Evolutionary conservation across 176 grass and related monocot genomes (phyloP).

Genomic region (Musa acuminata): DNA sequence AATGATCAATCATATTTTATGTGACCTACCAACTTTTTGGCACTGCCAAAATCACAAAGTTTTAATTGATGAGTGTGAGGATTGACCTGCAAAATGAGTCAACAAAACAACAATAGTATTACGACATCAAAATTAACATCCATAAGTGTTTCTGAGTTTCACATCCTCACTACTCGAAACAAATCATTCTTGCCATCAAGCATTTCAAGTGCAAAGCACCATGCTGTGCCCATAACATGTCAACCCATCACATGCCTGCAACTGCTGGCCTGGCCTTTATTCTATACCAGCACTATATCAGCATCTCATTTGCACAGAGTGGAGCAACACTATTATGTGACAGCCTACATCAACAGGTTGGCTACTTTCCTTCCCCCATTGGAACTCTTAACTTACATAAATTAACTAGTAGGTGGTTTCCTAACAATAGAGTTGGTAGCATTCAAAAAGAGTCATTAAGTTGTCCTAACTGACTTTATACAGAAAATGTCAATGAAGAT

Average conservation of each 20-base stretch:
- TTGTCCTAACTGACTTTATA: no score
- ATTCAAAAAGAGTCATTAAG: no score
- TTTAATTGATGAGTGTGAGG: slow-evolving; percentile 23
- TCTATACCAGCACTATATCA: background rate
- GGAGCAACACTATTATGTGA: background rate
- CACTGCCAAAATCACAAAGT: slow-evolving; percentile 24
- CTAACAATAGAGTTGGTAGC: no score
- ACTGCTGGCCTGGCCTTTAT: background rate
- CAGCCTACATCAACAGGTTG: background rate
- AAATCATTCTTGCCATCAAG: no score
- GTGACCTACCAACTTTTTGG: slow-evolving; percentile 15
- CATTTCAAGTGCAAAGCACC: no score
- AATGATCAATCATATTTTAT: background rate
- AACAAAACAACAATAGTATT: background rate
- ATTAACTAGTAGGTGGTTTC: no score
- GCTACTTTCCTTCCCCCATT: background rate
- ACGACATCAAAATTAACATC: background rate
- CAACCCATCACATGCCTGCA: background rate
- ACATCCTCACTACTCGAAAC: no score
- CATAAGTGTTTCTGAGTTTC: no score
- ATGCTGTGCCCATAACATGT: no score
- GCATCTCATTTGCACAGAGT: background rate
- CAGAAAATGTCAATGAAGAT: no score
- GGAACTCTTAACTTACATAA: background rate
- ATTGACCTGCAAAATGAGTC: slow-evolving; percentile 3